phyloP scores from a whole-genome alignment of 768 basidiomycete species.

The Pleurotus cornucopiae region DNA sequence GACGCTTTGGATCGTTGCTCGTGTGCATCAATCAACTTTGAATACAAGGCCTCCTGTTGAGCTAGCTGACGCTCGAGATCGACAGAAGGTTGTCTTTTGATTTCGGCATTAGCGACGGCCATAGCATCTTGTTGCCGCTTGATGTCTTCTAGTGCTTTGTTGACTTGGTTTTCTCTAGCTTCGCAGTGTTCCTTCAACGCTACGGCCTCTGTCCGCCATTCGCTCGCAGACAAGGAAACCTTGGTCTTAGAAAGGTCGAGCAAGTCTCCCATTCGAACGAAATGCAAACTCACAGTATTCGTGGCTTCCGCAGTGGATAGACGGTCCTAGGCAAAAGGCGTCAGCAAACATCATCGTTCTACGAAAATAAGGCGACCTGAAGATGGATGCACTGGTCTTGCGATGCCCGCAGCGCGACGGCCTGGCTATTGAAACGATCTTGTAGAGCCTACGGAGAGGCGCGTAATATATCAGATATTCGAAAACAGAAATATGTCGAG shows the following conservation, averaged over 20 bases:
- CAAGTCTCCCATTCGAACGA: background rate
- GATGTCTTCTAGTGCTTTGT: slow-evolving; percentile 24
- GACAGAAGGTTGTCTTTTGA: slow-evolving; percentile 21
- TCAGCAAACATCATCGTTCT: background rate
- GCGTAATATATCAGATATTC: background rate
- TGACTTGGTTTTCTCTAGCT: slow-evolving; percentile 14
- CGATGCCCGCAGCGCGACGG: slow-evolving; percentile 33
- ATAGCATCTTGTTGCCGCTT: slow-evolving; percentile 15
- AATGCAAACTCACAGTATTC: slow-evolving; percentile 27
- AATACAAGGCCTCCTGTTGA: slow-evolving; percentile 19
- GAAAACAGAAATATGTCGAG: background rate
- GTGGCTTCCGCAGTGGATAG: slow-evolving; percentile 28
- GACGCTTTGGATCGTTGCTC: background rate
- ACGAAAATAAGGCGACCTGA: slow-evolving; percentile 6
- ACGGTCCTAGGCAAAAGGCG: slow-evolving; percentile 27
- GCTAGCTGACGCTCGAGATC: slow-evolving; percentile 24
- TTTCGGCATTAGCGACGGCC: slow-evolving; percentile 13
- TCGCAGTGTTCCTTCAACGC: background rate
- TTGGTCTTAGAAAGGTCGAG: background rate
- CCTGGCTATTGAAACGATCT: slow-evolving; percentile 38
- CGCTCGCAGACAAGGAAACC: background rate
- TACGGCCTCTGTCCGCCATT: background rate
- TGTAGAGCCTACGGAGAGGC: slow-evolving; percentile 13
- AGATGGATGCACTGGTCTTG: slow-evolving; percentile 26
- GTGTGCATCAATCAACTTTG: background rate